phyloP scores from a whole-genome alignment of 1,284 basidiomycete species.

The Rhodotorula sp. region DNA sequence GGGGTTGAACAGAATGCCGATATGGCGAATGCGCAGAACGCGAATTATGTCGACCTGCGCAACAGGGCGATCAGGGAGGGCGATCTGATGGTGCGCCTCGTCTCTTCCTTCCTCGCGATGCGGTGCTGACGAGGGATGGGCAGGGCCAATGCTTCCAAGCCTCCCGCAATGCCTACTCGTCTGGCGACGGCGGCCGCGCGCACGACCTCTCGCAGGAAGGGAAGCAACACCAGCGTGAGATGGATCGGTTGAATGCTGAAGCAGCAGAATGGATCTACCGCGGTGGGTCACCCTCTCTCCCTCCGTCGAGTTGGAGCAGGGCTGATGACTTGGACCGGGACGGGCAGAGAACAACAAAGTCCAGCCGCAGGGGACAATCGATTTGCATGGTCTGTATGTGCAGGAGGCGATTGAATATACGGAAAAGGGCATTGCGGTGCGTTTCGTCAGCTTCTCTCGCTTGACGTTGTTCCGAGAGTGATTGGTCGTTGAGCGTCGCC shows the following conservation, averaged over 20 bases:
- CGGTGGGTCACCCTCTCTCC: conserved; percentile 53
- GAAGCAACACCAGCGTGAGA: conserved; percentile 72
- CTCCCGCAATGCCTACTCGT: conserved; percentile 65
- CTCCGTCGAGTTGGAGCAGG: background rate
- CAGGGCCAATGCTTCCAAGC: conserved; percentile 34
- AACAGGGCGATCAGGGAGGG: conserved; percentile 70
- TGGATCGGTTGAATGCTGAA: conserved; percentile 77
- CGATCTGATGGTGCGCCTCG: conserved; percentile 60
- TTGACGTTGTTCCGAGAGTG: background rate
- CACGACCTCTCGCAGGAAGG: conserved; percentile 82
- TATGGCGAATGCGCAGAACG: conserved; percentile 51
- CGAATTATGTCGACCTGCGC: conserved; percentile 66
- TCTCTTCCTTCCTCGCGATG: too few species aligned
- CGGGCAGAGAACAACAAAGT: conserved; percentile 75
- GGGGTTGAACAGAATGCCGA: conserved; percentile 58
- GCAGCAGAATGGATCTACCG: conserved; percentile 87
- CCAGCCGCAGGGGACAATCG: conserved; percentile 69
- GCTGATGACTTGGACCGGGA: background rate
- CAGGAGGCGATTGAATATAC: conserved; percentile 62
- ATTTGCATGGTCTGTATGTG: conserved; percentile 79
- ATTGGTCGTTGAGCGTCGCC: too few species aligned
- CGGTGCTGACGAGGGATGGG: too few species aligned
- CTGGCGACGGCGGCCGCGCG: conserved; percentile 72
- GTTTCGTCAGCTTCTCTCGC: background rate
- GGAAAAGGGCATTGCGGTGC: conserved; percentile 41